phyloP scores from a whole-genome alignment of 495 filamentous ascomycete genomes.

The Bacidia rubella region DNA sequence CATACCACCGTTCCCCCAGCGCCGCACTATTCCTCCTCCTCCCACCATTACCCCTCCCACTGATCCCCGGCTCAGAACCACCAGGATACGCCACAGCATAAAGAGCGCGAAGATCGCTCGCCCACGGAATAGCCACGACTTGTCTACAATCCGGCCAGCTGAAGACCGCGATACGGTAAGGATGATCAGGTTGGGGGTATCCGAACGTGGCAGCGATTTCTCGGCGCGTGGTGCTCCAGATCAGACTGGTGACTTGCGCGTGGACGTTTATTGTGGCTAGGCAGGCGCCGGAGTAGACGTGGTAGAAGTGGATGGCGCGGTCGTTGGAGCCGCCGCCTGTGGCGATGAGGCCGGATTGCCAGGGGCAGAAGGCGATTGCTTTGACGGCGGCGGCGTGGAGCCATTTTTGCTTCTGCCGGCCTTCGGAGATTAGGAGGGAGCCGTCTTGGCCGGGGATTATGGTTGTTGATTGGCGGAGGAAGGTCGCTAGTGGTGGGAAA shows the following conservation, averaged over 20 bases:
- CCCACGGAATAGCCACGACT: conserved; percentile 81
- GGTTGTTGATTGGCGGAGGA: conserved; percentile 2
- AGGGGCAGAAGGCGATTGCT: conserved; percentile 93
- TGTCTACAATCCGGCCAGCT: conserved; percentile 89
- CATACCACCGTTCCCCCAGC: conserved; percentile 35
- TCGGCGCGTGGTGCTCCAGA: conserved; percentile 74
- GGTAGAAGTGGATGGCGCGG: conserved; percentile 90
- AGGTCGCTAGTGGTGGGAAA: neutral
- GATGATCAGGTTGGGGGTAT: conserved; percentile 87
- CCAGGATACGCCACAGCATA: conserved; percentile 36
- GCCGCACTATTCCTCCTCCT: conserved; percentile 28
- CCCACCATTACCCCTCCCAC: conserved; percentile 10
- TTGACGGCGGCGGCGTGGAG: conserved; percentile 81
- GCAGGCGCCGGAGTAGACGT: conserved; percentile 69
- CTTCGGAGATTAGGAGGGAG: conserved; percentile 22
- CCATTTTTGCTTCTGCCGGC: conserved; percentile 59
- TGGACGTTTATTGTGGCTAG: conserved; percentile 85
- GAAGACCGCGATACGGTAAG: conserved; percentile 84
- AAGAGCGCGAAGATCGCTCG: conserved; percentile 49
- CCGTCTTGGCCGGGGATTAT: conserved; percentile 12
- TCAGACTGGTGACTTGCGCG: conserved; percentile 83
- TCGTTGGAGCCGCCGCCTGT: conserved; percentile 91
- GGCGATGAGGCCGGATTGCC: conserved; percentile 76
- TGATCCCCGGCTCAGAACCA: conserved; percentile 25
- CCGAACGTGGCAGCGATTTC: conserved; percentile 93